A percentile compares a stretch with the other conserved stretches of the same genome.
phyloP scores from a whole-genome alignment of 2,329 filamentous ascomycete species.

The Penicillium griseofulvum region DNA sequence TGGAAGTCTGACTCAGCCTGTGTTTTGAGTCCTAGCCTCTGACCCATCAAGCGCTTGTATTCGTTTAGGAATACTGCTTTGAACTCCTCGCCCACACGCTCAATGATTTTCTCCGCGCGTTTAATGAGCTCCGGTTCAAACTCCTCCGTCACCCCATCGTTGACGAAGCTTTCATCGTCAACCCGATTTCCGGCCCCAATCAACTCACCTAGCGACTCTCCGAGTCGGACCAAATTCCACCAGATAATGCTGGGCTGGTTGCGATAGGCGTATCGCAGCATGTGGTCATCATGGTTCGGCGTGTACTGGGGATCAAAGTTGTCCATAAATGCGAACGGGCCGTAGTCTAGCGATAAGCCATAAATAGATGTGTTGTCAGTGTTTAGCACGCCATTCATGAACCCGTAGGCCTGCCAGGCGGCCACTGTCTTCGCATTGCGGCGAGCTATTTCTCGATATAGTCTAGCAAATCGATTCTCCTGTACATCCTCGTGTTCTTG shows the following conservation, averaged over 20 bases:
- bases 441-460: conserved; percentile 84
- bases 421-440: conserved; percentile 87
- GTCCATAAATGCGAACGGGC: conserved; percentile 96
- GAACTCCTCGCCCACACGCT: conserved; percentile 79
- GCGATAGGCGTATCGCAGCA: conserved; percentile 83
- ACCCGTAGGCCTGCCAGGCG: conserved; percentile 96
- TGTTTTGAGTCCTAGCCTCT: conserved; percentile 71
- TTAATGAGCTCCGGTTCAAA: conserved; percentile 68
- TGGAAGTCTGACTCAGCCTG: conserved; percentile 74
- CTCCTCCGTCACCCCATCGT: conserved; percentile 69
- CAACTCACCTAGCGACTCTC: conserved; percentile 83
- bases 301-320: conserved; percentile 94
- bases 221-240: conserved; percentile 95
- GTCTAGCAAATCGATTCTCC: conserved; percentile 81
- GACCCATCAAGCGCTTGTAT: conserved; percentile 81
- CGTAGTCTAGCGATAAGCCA: conserved; percentile 89
- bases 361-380: conserved; percentile 94
- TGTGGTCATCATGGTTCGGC: conserved; percentile 91
- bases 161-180: conserved; percentile 69
- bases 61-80: conserved; percentile 82
- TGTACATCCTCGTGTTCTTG: conserved; percentile 67
- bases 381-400: conserved; percentile 97
- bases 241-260: conserved; percentile 96
- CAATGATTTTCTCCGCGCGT: conserved; percentile 81
- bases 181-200: conserved; percentile 72